Base-by-base conservation (phyloP, 2,329 filamentous ascomycete genomes). In the Stachybotrys chartarum region DNA sequence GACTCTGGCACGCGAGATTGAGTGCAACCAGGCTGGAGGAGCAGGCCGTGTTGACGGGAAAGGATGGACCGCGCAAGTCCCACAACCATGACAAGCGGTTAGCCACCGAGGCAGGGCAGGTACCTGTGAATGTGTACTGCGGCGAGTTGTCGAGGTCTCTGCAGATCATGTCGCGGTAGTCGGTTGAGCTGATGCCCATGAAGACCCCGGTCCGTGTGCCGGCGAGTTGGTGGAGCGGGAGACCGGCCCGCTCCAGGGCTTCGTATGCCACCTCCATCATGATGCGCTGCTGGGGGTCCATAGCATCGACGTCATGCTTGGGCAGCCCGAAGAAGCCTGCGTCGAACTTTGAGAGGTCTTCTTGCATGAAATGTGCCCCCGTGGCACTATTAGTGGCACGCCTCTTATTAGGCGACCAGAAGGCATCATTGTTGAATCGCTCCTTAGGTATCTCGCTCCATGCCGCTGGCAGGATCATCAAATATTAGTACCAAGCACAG, bases 61-160 rank as follows among this genome's bases (percentile, higher is more conserved):
- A 73, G 55, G 75, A 78, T 0, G 78, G 77, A 0, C 79, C 79
- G 49, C 71, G 68, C 53, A 82, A 68, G 58, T 82, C 76, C 57
- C 79, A 81, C 64, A 76, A 78, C 58, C 80, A 77, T 1, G 76
- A 79, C n/a, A 81, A 66, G 50, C 78, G 68, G 61, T 81, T 81
- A 1, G 76, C 76, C 58, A 78, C 69, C 66, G 80, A 77, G 24
- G 75, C 74, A 59, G 73, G 31, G 30, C 53, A 51, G 7, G 47
- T 57, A 3, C 58, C 68, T 3, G 65, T 70, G 31, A 67, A 62
- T 31, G 67, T 64, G 58, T 74, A 70, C 62, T 67, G 65, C 11
- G 68, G 70, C 51, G 68, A 66, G 16, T 60, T 61, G 17, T 70
- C 68, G 32, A 64, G 56, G 53, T 71, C 69, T 35, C 57, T 59